A percentile compares a stretch with the other conserved stretches of the same genome.
These are phyloP conservation scores for Nannochloropsis salina DNA, from an alignment of 108 stramenopile genomes.

Conservation along the genomic window DNA sequence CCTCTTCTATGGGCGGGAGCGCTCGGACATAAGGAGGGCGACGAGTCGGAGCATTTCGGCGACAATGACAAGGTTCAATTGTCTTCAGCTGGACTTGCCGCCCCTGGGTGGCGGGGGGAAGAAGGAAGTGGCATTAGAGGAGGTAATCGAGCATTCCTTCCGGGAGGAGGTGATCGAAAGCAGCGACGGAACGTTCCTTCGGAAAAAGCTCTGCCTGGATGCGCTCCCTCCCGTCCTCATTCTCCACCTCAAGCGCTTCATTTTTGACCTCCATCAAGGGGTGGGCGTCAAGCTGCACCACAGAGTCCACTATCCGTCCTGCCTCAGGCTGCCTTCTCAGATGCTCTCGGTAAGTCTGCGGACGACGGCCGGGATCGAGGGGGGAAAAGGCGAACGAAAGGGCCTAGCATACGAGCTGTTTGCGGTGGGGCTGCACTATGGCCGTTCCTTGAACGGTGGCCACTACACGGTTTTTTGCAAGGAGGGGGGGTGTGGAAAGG, in stretches of 20 bases:
- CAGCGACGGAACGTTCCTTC: not conserved
- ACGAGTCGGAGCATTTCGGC: not conserved
- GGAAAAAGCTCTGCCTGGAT: constrained; percentile 7
- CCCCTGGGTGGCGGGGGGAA: not conserved
- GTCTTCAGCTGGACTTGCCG: not conserved
- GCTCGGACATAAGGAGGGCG: not conserved
- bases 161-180: not conserved
- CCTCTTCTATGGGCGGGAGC: not conserved
- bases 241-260: constrained; percentile 55
- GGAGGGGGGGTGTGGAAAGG: not conserved
- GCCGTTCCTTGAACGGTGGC: not conserved
- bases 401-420: not conserved
- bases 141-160: not conserved
- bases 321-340: not conserved
- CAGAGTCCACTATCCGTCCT: not conserved
- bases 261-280: constrained; percentile 32
- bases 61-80: not conserved
- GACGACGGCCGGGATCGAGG: not conserved
- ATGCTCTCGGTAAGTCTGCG: not conserved
- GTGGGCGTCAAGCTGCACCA: constrained; percentile 36
- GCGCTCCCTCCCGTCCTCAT: constrained; percentile 46
- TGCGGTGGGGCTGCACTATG: not conserved
- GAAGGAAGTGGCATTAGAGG: not conserved
- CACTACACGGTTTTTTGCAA: not conserved
- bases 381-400: not conserved